phyloP scores from a whole-genome alignment of 2,329 filamentous ascomycete species.

The Pseudocercospora fuligena region DNA sequence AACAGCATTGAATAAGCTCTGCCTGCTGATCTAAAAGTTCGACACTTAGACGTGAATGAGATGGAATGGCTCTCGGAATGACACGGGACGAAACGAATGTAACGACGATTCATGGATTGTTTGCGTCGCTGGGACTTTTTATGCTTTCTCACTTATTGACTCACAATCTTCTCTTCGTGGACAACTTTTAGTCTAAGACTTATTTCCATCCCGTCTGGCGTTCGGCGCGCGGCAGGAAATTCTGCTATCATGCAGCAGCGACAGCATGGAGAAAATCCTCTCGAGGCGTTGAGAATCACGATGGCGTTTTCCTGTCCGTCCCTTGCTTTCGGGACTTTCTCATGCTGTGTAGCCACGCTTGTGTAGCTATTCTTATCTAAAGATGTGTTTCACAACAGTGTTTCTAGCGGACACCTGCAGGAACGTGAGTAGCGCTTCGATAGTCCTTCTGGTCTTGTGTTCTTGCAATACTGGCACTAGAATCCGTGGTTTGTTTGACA shows the following conservation, averaged over 20 bases:
- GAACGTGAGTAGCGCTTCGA: conserved; percentile 8
- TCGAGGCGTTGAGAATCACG: background rate
- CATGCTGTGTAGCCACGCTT: conserved; percentile 15
- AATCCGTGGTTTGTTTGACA: background rate
- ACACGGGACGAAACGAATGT: conserved; percentile 21
- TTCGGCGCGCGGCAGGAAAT: conserved; percentile 1
- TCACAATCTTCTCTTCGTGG: background rate
- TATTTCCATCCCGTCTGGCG: background rate
- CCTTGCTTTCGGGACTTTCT: background rate
- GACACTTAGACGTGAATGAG: background rate
- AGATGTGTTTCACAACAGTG: conserved; percentile 19
- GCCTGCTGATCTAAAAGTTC: conserved; percentile 4
- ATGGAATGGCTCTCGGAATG: conserved; percentile 12
- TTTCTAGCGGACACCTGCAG: conserved; percentile 18
- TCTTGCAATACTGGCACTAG: background rate
- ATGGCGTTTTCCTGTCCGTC: conserved; percentile 1
- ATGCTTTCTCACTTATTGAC: conserved; percentile 1
- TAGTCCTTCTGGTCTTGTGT: conserved; percentile 6
- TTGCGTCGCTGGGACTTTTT: background rate
- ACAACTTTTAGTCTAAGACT: background rate
- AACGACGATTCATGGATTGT: conserved; percentile 16
- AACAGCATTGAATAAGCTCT: conserved; percentile 1
- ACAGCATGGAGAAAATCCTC: background rate
- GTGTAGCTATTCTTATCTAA: conserved; percentile 19
- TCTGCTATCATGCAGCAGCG: conserved; percentile 1